These are phyloP conservation scores for Microbotryomycetes sp. DNA, from an alignment of 1,284 basidiomycete genomes.

Conservation along the genomic window DNA sequence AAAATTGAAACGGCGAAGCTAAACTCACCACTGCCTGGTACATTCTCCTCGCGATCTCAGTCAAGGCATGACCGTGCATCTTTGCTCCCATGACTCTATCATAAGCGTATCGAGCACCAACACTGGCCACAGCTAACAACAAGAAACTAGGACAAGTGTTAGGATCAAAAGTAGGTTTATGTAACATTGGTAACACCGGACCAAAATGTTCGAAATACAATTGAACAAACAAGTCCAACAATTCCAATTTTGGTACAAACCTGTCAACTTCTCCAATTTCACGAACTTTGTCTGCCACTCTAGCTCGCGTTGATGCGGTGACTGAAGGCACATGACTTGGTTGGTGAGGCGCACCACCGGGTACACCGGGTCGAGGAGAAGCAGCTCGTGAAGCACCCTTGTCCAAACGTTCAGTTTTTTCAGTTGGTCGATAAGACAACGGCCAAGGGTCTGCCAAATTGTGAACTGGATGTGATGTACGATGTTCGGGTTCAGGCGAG, in stretches of 20 bases:
- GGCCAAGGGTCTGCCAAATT: constrained; percentile 28
- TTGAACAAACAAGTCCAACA: constrained; percentile 32
- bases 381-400: constrained; percentile 21
- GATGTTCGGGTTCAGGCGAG: constrained; percentile 29
- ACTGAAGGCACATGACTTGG: constrained; percentile 22
- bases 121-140: constrained; percentile 24
- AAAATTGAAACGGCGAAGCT: not conserved
- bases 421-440: constrained; percentile 30
- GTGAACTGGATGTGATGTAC: constrained; percentile 20
- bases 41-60: constrained; percentile 26
- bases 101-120: constrained; percentile 28
- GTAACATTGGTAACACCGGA: constrained; percentile 22
- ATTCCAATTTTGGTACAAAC: constrained; percentile 25
- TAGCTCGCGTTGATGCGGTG: constrained; percentile 22
- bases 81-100: constrained; percentile 26
- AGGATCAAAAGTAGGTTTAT: constrained; percentile 31
- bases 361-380: constrained; percentile 16
- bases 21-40: constrained; percentile 21
- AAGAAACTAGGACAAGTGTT: constrained; percentile 30
- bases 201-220: constrained; percentile 29
- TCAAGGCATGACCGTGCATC: constrained; percentile 29
- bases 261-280: constrained; percentile 21
- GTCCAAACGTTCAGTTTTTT: constrained; percentile 9
- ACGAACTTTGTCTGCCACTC: constrained; percentile 26
- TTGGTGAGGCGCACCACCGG: not conserved